These are phyloP conservation scores for Polygonum aviculare DNA, from an alignment of 148 eudicot genomes.

Conservation along the genomic window DNA sequence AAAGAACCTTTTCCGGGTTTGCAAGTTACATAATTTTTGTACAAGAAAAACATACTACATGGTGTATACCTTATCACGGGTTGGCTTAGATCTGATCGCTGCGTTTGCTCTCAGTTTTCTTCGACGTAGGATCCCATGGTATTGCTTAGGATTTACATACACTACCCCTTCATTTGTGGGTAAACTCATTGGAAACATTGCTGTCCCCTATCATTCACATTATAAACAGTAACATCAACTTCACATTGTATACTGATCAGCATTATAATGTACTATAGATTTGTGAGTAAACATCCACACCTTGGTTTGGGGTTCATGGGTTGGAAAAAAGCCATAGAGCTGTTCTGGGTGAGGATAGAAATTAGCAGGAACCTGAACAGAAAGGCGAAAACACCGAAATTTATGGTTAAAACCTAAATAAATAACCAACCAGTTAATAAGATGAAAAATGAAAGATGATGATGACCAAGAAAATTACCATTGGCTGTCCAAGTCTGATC, in stretches of 20 bases:
- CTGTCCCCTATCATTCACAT: background rate
- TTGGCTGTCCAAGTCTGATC: background rate
- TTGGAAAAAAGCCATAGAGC: background rate
- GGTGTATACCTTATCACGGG: background rate
- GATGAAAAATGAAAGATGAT: too few species aligned
- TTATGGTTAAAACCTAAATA: background rate
- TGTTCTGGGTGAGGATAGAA: background rate
- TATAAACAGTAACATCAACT: background rate
- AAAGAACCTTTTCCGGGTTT: too few species aligned
- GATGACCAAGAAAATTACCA: background rate
- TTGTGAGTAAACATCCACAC: background rate
- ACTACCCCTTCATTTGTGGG: background rate
- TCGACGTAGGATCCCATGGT: conserved; percentile 5
- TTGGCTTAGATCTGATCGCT: background rate
- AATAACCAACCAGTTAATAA: too few species aligned
- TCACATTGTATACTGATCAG: background rate
- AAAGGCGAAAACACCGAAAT: too few species aligned
- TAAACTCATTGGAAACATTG: background rate
- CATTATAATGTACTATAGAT: background rate
- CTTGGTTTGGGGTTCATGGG: background rate
- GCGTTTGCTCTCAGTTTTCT: conserved; percentile 6
- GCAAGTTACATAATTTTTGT: too few species aligned
- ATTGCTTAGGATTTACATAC: conserved; percentile 7
- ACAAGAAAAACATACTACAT: too few species aligned
- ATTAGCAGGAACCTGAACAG: conserved; percentile 1